phyloP scores from a whole-genome alignment of 1,284 basidiomycete genomes.

The Malassezia sympodialis region DNA sequence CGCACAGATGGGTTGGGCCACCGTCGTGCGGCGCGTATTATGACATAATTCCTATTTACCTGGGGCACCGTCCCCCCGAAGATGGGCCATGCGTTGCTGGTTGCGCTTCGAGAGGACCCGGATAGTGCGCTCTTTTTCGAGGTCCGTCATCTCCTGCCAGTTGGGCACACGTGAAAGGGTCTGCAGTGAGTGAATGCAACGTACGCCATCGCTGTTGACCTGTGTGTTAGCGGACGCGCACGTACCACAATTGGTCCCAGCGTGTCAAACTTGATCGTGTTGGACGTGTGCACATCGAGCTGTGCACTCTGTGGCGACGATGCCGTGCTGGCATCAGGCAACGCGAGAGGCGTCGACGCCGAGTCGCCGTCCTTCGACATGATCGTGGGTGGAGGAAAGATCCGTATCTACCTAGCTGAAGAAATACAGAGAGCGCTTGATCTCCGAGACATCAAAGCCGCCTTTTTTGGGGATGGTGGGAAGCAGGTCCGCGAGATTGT shows the following conservation, averaged over 20 bases:
- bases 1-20: neutral
- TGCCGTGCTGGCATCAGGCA: neutral
- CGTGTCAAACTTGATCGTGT: conserved; percentile 18
- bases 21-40: neutral
- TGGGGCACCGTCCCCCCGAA: conserved; percentile 1
- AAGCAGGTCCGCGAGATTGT: conserved; percentile 65
- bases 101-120: conserved; percentile 19
- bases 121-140: conserved; percentile 19
- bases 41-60: neutral
- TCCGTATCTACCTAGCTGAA: conserved; percentile 24
- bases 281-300: neutral
- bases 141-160: conserved; percentile 16
- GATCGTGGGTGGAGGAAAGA: neutral
- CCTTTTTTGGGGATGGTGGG: conserved; percentile 79
- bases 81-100: conserved; percentile 12
- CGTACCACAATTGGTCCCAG: conserved; percentile 20
- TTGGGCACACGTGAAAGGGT: conserved; percentile 21
- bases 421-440: conserved; percentile 51
- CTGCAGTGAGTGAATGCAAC: conserved; percentile 11
- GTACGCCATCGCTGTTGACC: conserved; percentile 22
- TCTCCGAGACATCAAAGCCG: conserved; percentile 72
- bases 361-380: neutral
- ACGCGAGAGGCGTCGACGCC: neutral
- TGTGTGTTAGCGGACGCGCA: neutral
- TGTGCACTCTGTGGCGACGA: neutral